Percentiles rank a stretch among this genome's conserved stretches.
These are phyloP conservation scores for Corymbia citriodora DNA, from an alignment of 441 rosid genomes.

Conservation along the genomic window DNA sequence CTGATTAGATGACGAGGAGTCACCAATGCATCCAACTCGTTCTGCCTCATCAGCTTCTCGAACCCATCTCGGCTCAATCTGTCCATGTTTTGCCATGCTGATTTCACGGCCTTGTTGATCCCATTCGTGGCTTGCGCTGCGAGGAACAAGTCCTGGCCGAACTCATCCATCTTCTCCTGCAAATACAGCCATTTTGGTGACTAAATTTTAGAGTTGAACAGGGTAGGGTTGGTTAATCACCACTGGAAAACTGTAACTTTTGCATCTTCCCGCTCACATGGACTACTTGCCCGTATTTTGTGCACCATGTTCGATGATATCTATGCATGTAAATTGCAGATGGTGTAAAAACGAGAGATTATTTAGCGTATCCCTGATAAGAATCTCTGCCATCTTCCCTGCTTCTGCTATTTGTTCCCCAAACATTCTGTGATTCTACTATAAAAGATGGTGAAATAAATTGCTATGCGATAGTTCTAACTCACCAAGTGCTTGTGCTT, in stretches of 20 bases:
- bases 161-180: not conserved
- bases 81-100: not conserved
- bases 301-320: not conserved
- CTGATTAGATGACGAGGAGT: not conserved
- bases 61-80: not conserved
- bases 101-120: not conserved
- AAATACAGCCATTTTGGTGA: not conserved
- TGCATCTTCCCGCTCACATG: rapidly evolving
- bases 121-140: not conserved
- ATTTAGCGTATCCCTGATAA: not conserved
- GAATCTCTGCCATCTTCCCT: not conserved
- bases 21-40: not conserved
- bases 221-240: not conserved
- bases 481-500: conserved; percentile 18
- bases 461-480: not conserved
- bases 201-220: not conserved
- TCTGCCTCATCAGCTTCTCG: not conserved
- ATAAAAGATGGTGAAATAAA: not conserved
- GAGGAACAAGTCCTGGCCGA: not conserved
- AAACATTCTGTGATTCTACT: not conserved
- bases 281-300: not conserved
- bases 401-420: not conserved
- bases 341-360: not conserved
- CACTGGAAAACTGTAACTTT: not conserved
- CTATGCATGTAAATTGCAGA: not conserved